Evolutionary conservation across 1,139 yeast species (phyloP), one percentile per base, ranked within the genome.

Genomic region (Pichiaceae sp.): DNA sequence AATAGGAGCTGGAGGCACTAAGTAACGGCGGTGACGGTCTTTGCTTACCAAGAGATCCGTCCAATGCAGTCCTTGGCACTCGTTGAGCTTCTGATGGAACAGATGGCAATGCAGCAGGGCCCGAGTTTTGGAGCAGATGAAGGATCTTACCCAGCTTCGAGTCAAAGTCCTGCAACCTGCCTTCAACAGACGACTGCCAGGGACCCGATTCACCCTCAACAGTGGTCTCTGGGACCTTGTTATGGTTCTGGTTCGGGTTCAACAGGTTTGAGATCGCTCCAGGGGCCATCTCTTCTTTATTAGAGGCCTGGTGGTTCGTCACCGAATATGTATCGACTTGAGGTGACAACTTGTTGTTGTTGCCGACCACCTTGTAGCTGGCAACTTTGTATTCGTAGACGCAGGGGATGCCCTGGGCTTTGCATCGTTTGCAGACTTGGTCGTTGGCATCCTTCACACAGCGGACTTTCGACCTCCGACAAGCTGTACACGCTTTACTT

Each of bases 391-490:
- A 69, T 30, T 73, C 74, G 54, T 72, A 78, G 33, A 71, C 70
- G 48, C 86, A 79, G 31, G 64, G 70, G 31, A 72, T 64, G 17
- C 73, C 73, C 17, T 62, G 66, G 32, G 68, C 67, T 17, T 64
- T 47, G 50, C 87, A 79, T 40, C 84, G 53, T 43, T 70, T 72
- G 52, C 87, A 79, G 1, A 80, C 79, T 33, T 68, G 56, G n/a
- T 53, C 51, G 15, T 59, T 59, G 44, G 72, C 71, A 3, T 36
- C 34, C 33, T 49, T 52, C 23, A 68, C 66, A 49, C 87, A 79
- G 55, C 70, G 76, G 23, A 78, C 79, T 57, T 79, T 79, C 24
- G 81, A 69, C 51, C 67, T 65, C 41, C 81, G 71, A 52, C 87
- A 79, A 49, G 68, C 68, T 17, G 73, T 63, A 51, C 87, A 79